These are phyloP conservation scores for Aspergillus homomorphus DNA, from an alignment of 495 filamentous ascomycete species.

Conservation along the genomic window DNA sequence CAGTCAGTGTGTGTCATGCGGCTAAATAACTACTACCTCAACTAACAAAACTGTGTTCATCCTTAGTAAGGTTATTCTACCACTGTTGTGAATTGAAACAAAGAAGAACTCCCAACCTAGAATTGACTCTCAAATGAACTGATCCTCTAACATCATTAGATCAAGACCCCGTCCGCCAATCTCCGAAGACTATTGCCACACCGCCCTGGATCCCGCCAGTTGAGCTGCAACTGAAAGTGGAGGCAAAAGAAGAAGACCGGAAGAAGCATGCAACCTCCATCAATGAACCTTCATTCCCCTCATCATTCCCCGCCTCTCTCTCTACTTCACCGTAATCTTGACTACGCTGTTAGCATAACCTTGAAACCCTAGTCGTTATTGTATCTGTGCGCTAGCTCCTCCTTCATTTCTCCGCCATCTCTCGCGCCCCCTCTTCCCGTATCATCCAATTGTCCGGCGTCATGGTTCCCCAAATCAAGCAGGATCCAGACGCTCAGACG, in stretches of 20 bases:
- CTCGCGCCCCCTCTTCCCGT: neutral
- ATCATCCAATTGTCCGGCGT: constrained; percentile 10
- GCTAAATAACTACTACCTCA: neutral
- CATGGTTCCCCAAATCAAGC: constrained; percentile 40
- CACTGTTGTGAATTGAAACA: neutral
- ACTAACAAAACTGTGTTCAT: too few relatives aligned
- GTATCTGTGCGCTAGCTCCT: neutral
- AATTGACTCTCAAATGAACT: too few relatives aligned
- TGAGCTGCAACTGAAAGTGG: neutral
- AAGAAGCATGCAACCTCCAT: neutral
- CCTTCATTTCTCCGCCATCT: neutral
- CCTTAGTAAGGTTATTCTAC: too few relatives aligned
- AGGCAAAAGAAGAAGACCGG: neutral
- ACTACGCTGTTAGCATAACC: neutral
- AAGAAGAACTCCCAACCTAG: neutral
- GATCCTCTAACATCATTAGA: too few relatives aligned
- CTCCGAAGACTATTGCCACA: neutral
- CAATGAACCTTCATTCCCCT: neutral
- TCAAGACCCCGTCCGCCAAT: neutral
- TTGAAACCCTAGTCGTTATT: neutral
- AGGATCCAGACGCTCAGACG: constrained; percentile 35
- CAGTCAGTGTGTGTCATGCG: neutral
- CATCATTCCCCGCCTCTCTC: neutral
- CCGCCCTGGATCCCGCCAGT: neutral
- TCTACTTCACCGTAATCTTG: neutral